phyloP scores from a whole-genome alignment of 2,329 filamentous ascomycete species.

The Neurospora sp. region DNA sequence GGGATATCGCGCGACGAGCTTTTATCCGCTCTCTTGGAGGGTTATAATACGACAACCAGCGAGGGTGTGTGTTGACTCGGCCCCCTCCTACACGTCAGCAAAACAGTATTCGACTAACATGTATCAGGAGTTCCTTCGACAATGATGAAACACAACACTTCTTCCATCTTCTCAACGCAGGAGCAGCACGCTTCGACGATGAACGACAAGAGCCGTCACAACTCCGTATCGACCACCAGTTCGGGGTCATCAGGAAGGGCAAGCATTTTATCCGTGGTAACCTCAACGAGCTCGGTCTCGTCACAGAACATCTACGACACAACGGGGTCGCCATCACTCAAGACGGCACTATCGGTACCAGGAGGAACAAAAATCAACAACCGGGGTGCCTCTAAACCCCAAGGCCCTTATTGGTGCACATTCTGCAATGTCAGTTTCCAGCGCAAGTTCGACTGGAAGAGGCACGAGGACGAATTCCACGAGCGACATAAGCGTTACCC shows the following conservation, averaged over 20 bases:
- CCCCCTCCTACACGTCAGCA: background rate
- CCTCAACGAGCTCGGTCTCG: constrained; percentile 22
- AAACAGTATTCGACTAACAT: background rate
- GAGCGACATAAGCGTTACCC: constrained; percentile 59
- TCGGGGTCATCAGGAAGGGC: constrained; percentile 37
- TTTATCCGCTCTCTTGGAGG: constrained; percentile 23
- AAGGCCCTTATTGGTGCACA: constrained; percentile 46
- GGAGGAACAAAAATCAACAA: constrained; percentile 16
- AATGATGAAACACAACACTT: background rate
- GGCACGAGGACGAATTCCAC: constrained; percentile 60
- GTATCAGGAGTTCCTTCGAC: background rate
- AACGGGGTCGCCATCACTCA: background rate
- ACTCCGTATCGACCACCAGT: constrained; percentile 34
- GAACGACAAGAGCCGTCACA: constrained; percentile 2
- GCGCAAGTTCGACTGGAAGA: constrained; percentile 60
- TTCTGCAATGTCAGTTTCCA: constrained; percentile 55
- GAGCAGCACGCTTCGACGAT: constrained; percentile 4
- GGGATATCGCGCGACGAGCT: constrained; percentile 24
- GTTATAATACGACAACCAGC: constrained; percentile 13
- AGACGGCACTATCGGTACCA: background rate
- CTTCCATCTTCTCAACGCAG: background rate
- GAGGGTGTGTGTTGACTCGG: constrained; percentile 7
- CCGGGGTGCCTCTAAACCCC: constrained; percentile 24
- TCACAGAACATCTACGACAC: constrained; percentile 17
- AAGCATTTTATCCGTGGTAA: constrained; percentile 33